A percentile compares a stretch with the other conserved stretches of the same genome.
phyloP scores from a whole-genome alignment of 1,284 basidiomycete species.

The Leucoagaricus sp. region DNA sequence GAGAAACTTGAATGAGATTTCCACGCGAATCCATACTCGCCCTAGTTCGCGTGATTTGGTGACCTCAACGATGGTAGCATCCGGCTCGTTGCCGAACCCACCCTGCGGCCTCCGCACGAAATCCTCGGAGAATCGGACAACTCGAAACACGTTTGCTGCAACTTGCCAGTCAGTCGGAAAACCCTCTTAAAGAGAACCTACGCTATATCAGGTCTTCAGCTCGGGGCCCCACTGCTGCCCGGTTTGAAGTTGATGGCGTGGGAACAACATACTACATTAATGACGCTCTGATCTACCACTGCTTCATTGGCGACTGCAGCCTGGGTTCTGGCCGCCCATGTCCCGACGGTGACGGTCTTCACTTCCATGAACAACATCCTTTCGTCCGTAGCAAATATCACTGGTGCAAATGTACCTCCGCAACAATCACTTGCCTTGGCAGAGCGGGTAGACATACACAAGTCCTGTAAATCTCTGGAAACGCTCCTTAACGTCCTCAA shows the following conservation, averaged over 20 bases:
- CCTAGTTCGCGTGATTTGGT: too few species aligned
- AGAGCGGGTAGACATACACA: slow-evolving; percentile 73
- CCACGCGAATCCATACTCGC: too few species aligned
- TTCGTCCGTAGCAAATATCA: slow-evolving; percentile 1
- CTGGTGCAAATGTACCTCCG: neutral
- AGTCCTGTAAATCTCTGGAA: slow-evolving; percentile 76
- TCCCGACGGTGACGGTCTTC: neutral
- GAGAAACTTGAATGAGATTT: neutral
- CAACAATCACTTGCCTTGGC: slow-evolving; percentile 23
- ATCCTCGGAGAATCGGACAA: too few species aligned
- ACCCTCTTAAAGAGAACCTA: too few species aligned
- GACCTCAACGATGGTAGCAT: too few species aligned
- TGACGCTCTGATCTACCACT: slow-evolving; percentile 2
- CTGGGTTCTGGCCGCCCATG: neutral
- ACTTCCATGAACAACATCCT: slow-evolving; percentile 13
- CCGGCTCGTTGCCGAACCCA: too few species aligned
- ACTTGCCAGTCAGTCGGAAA: too few species aligned
- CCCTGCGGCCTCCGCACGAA: too few species aligned
- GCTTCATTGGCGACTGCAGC: neutral
- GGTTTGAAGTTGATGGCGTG: neutral
- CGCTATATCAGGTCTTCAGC: too few species aligned
- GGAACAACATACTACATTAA: slow-evolving; percentile 3
- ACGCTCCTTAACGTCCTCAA: slow-evolving; percentile 63
- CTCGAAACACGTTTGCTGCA: too few species aligned
- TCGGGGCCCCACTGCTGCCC: neutral